Conservation (phyloP, 78 protist genomes). For the Polysphondylium violaceum region DNA sequence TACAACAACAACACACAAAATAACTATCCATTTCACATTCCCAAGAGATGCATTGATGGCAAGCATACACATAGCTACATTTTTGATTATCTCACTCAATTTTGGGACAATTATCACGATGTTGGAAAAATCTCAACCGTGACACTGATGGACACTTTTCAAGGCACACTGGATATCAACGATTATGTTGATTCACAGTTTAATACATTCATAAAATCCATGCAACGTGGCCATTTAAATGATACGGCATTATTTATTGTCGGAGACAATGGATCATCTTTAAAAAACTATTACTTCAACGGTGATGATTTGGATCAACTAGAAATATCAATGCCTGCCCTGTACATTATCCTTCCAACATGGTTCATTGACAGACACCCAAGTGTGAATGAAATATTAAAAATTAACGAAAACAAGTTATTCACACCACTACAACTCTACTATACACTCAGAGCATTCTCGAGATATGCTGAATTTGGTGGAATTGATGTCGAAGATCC, state of each 20-base stretch:
- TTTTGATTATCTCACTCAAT: slow-evolving; percentile 44
- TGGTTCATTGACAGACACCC: slow-evolving; percentile 70
- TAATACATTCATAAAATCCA: neutral
- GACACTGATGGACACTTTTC: slow-evolving; percentile 61
- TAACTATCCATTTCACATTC: slow-evolving; percentile 63
- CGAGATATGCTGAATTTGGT: slow-evolving; percentile 68
- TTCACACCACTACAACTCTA: slow-evolving; percentile 47
- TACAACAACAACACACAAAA: no score
- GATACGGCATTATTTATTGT: slow-evolving; percentile 26
- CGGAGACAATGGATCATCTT: slow-evolving; percentile 60
- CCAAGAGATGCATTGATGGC: slow-evolving; percentile 49
- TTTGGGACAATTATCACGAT: slow-evolving; percentile 27
- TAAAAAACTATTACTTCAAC: slow-evolving; percentile 42
- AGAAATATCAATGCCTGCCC: slow-evolving; percentile 33
- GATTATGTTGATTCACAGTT: slow-evolving; percentile 15
- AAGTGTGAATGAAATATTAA: neutral
- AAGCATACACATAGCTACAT: slow-evolving; percentile 10
- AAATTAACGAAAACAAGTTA: slow-evolving; percentile 44
- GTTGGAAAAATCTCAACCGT: slow-evolving; percentile 51
- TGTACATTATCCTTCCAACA: slow-evolving; percentile 41
- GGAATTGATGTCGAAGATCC: slow-evolving; percentile 49
- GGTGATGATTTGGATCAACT: no score
- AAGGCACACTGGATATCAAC: slow-evolving; percentile 63
- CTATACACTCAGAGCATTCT: slow-evolving; percentile 22
- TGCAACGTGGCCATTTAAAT: neutral